Conservation (phyloP, 2,329 filamentous ascomycete genomes). For the Penicillium glabrum region DNA sequence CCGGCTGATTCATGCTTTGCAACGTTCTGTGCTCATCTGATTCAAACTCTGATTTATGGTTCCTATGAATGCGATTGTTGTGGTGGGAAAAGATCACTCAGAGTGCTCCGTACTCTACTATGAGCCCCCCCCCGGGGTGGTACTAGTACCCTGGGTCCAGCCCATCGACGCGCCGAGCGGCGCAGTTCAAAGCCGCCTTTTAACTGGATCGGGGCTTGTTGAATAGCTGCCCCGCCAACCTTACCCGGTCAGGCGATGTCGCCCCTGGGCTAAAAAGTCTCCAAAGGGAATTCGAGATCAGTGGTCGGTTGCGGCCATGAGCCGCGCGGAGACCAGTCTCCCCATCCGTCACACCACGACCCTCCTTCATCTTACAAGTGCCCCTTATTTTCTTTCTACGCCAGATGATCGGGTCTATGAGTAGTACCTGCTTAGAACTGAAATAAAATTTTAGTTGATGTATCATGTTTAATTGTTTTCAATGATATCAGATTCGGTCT, state of each 20-base stretch:
- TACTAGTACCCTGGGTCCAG: not conserved
- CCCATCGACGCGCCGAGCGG: not conserved
- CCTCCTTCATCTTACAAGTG: not conserved
- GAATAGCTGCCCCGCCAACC: constrained; percentile 17
- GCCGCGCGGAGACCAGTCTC: not conserved
- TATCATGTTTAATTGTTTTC: not conserved
- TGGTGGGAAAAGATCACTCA: not conserved
- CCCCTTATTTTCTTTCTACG: not conserved
- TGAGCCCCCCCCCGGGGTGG: not conserved
- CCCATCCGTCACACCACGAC: constrained; percentile 9
- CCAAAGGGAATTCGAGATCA: not conserved
- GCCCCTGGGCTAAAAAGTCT: constrained; percentile 5
- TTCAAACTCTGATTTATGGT: not conserved
- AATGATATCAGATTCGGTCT: not conserved
- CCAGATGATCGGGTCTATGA: not conserved
- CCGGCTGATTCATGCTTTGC: not conserved
- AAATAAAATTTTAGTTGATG: not conserved
- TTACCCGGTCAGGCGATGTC: constrained; percentile 18
- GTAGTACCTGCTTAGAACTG: not conserved
- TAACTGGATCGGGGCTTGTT: constrained; percentile 15
- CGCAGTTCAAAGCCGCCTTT: constrained; percentile 6
- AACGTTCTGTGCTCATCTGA: not conserved
- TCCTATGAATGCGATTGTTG: not conserved
- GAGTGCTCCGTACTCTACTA: not conserved
- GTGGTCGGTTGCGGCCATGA: constrained; percentile 10